Conservation (phyloP, 805 yeast genomes). For the Scheffersomyces spartinae region DNA sequence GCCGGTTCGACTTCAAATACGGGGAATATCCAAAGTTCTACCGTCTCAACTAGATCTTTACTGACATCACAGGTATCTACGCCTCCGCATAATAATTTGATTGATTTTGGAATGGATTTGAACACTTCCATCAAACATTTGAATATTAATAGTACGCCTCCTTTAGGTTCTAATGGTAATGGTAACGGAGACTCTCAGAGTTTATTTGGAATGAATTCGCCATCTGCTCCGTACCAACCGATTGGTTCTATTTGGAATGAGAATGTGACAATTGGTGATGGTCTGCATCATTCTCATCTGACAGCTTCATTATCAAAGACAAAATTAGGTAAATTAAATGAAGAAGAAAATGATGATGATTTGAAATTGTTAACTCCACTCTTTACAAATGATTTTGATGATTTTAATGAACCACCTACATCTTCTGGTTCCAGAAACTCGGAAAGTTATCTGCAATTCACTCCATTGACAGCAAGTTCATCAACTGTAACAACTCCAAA, state of each 20-base stretch:
- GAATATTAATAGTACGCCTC: neutral
- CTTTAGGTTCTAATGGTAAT: neutral
- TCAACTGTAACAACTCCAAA: neutral
- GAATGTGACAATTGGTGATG: neutral
- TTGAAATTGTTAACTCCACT: neutral
- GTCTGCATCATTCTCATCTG: neutral
- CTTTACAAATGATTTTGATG: neutral
- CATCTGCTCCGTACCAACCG: neutral
- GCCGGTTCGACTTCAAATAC: slow-evolving; percentile 1
- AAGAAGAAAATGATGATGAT: neutral
- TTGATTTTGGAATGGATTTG: neutral
- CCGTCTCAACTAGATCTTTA: neutral
- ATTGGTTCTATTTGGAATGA: slow-evolving; percentile 2
- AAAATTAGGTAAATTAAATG: neutral
- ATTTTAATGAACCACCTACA: neutral
- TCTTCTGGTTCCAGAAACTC: too few relatives aligned
- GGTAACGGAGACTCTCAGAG: neutral
- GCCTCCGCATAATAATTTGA: neutral
- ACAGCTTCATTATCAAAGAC: neutral
- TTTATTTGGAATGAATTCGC: slow-evolving; percentile 5
- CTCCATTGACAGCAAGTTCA: neutral
- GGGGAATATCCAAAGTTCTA: slow-evolving; percentile 1
- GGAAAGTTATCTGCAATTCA: neutral
- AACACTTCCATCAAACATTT: neutral
- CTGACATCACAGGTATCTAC: neutral